These are phyloP conservation scores for Blastocystis sp. DNA, from an alignment of 352 stramenopile genomes.

Conservation along the genomic window DNA sequence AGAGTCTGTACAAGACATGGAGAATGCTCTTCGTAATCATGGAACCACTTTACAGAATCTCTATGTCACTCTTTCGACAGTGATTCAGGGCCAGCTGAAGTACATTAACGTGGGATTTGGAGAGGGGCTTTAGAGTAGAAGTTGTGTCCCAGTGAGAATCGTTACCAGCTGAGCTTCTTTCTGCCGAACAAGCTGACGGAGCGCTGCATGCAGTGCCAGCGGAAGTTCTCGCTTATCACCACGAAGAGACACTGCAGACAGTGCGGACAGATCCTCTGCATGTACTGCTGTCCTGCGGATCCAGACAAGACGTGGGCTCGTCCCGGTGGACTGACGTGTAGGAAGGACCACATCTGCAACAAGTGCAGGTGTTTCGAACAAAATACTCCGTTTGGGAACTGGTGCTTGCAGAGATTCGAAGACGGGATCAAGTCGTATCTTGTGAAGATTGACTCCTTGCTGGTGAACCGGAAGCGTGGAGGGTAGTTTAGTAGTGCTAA, in stretches of 20 bases:
- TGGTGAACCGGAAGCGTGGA: neutral
- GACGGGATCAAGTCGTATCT: constrained; percentile 52
- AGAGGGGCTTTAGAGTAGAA: neutral
- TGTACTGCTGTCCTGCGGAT: constrained; percentile 12
- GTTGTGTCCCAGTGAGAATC: neutral
- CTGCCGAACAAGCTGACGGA: neutral
- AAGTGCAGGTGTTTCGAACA: constrained; percentile 1
- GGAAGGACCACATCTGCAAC: constrained; percentile 8
- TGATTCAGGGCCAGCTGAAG: neutral
- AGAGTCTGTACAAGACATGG: neutral
- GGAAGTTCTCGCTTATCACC: constrained; percentile 26
- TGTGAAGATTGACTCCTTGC: neutral
- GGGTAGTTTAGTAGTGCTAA: neutral
- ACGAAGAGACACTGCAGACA: neutral
- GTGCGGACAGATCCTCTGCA: constrained; percentile 45
- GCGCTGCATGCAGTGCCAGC: constrained; percentile 29
- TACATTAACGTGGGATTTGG: neutral
- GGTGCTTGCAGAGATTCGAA: neutral
- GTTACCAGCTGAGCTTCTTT: constrained; percentile 34
- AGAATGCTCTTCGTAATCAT: neutral
- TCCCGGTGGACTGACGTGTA: neutral
- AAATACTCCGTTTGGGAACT: neutral
- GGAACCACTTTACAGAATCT: neutral
- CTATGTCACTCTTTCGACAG: neutral
- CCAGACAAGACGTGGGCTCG: neutral